Evolutionary conservation across 768 basidiomycete species (phyloP).

Genomic region (Podaxis carcinomalis): DNA sequence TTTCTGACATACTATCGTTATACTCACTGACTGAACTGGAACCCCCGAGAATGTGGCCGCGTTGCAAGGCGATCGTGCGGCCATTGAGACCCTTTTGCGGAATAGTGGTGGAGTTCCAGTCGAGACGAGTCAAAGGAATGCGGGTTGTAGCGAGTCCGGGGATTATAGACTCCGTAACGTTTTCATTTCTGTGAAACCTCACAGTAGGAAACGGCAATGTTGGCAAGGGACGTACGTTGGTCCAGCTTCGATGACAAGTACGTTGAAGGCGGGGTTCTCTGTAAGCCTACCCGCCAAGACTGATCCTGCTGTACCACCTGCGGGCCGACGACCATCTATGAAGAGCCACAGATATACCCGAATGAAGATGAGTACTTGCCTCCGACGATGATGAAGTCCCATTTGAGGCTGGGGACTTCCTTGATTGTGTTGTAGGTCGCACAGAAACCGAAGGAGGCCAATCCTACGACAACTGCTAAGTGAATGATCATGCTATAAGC

Average conservation of each 20-base stretch:
- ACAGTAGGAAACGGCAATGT: background rate
- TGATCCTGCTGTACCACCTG: conserved; percentile 25
- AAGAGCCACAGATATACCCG: background rate
- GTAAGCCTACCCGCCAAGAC: conserved; percentile 27
- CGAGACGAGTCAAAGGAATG: background rate
- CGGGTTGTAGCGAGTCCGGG: conserved; percentile 10
- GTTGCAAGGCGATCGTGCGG: conserved; percentile 19
- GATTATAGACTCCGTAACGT: conserved; percentile 14
- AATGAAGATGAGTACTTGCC: conserved; percentile 7
- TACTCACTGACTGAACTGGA: conserved; percentile 26
- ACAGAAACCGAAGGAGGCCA: background rate
- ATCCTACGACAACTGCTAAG: background rate
- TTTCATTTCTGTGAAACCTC: background rate
- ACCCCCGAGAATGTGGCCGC: conserved; percentile 30
- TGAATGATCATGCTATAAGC: background rate
- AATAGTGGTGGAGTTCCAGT: conserved; percentile 30
- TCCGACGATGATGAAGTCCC: conserved; percentile 18
- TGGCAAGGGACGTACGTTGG: conserved; percentile 10
- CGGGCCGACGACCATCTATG: background rate
- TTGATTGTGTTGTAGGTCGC: conserved; percentile 4
- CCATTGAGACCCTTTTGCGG: conserved; percentile 23
- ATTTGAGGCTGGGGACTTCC: conserved; percentile 1
- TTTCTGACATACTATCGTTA: background rate
- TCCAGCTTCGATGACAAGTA: conserved; percentile 15
- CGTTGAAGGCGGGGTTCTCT: conserved; percentile 10